These are phyloP conservation scores for Pseudozyma hubeiensis DNA, from an alignment of 1,284 basidiomycete species.

Conservation along the genomic window DNA sequence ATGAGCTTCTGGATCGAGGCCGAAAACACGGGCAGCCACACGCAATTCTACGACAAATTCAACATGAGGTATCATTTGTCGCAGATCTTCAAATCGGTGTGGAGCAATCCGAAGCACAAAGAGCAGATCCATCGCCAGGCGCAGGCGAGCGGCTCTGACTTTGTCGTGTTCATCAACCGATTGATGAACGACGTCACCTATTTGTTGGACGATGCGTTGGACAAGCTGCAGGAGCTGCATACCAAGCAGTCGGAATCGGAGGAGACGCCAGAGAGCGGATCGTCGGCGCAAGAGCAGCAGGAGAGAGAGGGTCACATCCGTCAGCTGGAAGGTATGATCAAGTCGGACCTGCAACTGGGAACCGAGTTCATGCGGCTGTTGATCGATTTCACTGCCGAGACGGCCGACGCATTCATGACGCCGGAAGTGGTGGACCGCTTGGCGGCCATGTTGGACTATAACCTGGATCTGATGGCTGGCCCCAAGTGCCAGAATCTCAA, in stretches of 20 bases:
- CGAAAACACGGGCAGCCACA: slow-evolving; percentile 94
- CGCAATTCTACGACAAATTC: slow-evolving; percentile 98
- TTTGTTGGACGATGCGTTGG: slow-evolving; percentile 94
- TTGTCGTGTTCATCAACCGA: slow-evolving; percentile 91
- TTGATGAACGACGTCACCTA: slow-evolving; percentile 99
- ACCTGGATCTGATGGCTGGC: slow-evolving; percentile 88
- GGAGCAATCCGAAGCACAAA: slow-evolving; percentile 64
- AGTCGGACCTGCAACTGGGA: slow-evolving; percentile 86
- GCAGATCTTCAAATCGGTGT: slow-evolving; percentile 65
- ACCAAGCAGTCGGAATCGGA: slow-evolving; percentile 82
- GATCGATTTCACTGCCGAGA: slow-evolving; percentile 90
- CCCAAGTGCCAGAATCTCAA: slow-evolving; percentile 83
- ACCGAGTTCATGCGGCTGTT: slow-evolving; percentile 88
- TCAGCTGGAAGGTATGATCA: slow-evolving; percentile 82
- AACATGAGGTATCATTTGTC: slow-evolving; percentile 74
- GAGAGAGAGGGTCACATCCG: slow-evolving; percentile 86
- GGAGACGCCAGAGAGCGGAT: slow-evolving; percentile 73
- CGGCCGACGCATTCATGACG: slow-evolving; percentile 91
- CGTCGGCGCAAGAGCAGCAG: slow-evolving; percentile 78
- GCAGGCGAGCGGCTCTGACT: slow-evolving; percentile 44
- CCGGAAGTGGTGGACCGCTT: slow-evolving; percentile 95
- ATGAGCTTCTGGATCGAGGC: slow-evolving; percentile 98
- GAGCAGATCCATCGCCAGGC: slow-evolving; percentile 60
- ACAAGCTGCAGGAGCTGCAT: slow-evolving; percentile 87
- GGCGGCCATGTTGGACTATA: slow-evolving; percentile 97